phyloP scores from a whole-genome alignment of 805 yeast genomes.

The Pichia paraexigua region DNA sequence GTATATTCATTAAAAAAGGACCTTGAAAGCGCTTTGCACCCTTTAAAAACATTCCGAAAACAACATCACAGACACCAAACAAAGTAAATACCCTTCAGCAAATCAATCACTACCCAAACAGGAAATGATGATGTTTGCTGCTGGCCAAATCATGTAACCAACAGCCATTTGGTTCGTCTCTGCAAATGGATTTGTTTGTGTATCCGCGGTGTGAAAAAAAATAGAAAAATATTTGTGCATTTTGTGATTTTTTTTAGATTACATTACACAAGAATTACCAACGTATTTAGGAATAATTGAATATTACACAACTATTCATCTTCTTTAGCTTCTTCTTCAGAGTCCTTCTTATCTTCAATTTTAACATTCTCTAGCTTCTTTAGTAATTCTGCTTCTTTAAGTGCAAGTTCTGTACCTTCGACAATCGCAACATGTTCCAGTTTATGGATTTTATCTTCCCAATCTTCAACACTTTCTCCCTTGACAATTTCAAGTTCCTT shows the following conservation, averaged over 20 bases:
- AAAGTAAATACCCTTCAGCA: not conserved
- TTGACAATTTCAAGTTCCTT: conserved; percentile 64
- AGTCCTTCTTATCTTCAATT: not conserved
- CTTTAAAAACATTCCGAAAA: not conserved
- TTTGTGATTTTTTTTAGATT: too few relatives aligned
- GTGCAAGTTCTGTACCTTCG: conserved; percentile 66
- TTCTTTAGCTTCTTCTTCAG: not conserved
- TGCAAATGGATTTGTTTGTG: not conserved
- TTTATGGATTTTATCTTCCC: conserved; percentile 75
- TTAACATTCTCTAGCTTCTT: not conserved
- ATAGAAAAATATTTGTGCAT: too few relatives aligned
- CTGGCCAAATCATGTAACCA: not conserved
- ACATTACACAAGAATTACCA: too few relatives aligned
- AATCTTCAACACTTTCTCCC: conserved; percentile 70
- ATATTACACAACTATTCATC: not conserved
- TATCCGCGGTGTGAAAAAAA: not conserved
- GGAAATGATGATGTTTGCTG: not conserved
- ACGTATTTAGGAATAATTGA: too few relatives aligned
- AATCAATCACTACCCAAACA: not conserved
- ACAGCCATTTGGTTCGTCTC: not conserved
- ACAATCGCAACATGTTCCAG: conserved; percentile 89
- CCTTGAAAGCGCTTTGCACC: not conserved
- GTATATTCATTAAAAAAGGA: too few relatives aligned
- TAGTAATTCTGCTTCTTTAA: not conserved
- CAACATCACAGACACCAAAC: too few relatives aligned